Conservation (phyloP, 345 rosid species). For the Salix caprea region DNA sequence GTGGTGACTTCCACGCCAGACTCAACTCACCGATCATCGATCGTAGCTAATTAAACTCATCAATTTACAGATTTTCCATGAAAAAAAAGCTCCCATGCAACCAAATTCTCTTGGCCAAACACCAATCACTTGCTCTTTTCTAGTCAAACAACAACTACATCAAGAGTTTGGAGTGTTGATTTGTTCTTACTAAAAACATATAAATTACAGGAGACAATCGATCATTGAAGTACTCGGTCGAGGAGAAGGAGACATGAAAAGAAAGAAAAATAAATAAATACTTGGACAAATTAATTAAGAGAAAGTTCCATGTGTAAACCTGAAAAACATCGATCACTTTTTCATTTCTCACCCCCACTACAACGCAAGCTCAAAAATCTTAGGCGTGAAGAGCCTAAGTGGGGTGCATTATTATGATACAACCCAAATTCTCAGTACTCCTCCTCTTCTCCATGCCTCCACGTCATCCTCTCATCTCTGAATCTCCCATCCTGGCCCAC, state of each 20-base stretch:
- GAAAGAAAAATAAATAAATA: too few relatives aligned
- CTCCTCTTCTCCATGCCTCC: slow-evolving; percentile 8
- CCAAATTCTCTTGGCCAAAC: too few relatives aligned
- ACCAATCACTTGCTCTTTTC: too few relatives aligned
- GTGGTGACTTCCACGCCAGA: slow-evolving; percentile 34
- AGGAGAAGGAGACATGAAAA: too few relatives aligned
- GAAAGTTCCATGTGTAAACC: slow-evolving; percentile 22
- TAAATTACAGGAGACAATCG: too few relatives aligned
- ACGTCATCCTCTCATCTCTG: slow-evolving; percentile 9
- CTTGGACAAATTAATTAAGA: background rate
- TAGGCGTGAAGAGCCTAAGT: slow-evolving; percentile 83
- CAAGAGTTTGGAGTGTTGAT: too few relatives aligned
- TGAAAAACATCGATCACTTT: slow-evolving; percentile 16
- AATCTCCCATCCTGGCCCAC: background rate
- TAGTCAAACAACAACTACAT: too few relatives aligned
- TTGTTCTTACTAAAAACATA: too few relatives aligned
- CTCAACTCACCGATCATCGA: background rate
- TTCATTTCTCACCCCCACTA: slow-evolving; percentile 4
- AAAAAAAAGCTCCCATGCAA: too few relatives aligned
- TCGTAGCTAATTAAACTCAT: background rate
- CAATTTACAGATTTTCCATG: too few relatives aligned
- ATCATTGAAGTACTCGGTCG: too few relatives aligned
- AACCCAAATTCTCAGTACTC: slow-evolving; percentile 26
- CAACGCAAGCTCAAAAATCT: slow-evolving; percentile 61
- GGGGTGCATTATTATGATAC: slow-evolving; percentile 84